Evolutionary conservation across 2,329 filamentous ascomycete species (phyloP).

Genomic region (Pleurostoma richardsiae): DNA sequence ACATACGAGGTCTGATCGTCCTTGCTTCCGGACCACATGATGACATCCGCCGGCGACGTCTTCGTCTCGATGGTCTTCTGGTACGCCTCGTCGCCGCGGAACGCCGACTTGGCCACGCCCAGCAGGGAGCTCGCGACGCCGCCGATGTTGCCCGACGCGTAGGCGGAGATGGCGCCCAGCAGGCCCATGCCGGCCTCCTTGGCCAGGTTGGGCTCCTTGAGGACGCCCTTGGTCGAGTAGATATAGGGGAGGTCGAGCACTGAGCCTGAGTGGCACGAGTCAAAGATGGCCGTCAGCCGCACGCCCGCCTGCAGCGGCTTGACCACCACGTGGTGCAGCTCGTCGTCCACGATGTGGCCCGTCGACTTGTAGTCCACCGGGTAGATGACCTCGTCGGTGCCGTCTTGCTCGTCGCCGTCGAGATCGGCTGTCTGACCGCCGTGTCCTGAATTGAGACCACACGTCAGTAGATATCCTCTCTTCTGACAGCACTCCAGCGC

Average conservation of each 20-base stretch:
- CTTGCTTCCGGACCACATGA: constrained; percentile 98
- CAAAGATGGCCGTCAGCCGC: constrained; percentile 76
- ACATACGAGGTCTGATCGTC: constrained; percentile 86
- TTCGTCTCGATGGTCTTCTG: constrained; percentile 81
- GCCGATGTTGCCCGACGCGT: constrained; percentile 77
- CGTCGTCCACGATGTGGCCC: constrained; percentile 74
- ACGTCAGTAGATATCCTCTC: background rate
- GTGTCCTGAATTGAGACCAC: constrained; percentile 45
- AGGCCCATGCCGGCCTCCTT: constrained; percentile 73
- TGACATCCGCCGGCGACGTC: constrained; percentile 89
- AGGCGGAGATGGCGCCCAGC: constrained; percentile 68
- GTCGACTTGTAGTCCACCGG: constrained; percentile 65
- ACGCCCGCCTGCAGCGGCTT: constrained; percentile 74
- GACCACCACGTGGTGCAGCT: constrained; percentile 76
- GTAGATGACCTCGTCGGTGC: constrained; percentile 74
- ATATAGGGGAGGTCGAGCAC: constrained; percentile 74
- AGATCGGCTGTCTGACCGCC: constrained; percentile 70
- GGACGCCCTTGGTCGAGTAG: constrained; percentile 73
- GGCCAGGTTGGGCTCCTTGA: constrained; percentile 77
- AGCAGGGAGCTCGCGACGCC: constrained; percentile 78
- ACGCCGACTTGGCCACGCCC: constrained; percentile 82
- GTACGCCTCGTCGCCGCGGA: constrained; percentile 65
- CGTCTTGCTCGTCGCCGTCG: constrained; percentile 74
- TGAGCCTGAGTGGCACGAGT: constrained; percentile 76
- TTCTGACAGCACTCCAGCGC: too few species aligned